Evolutionary conservation across 2,329 filamentous ascomycete genomes (phyloP), one percentile per base, ranked within the genome.

Genomic region (Fonsecaea pugnacius): DNA sequence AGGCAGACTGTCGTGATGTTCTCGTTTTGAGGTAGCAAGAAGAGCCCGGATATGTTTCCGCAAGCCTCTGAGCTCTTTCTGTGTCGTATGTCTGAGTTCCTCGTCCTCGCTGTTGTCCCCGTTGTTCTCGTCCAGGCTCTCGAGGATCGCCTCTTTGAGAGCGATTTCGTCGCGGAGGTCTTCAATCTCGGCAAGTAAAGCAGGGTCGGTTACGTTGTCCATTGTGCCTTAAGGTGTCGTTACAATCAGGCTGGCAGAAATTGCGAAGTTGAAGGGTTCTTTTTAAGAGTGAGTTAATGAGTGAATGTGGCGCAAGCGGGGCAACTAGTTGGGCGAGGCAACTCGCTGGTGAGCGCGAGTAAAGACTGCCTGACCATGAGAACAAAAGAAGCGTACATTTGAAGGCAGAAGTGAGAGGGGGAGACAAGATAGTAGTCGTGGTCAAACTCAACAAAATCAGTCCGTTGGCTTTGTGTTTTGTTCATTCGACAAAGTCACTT

Each of bases 111-210:
- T 36, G 30, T 62, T 63, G 27, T 58, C 30, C 10, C 55, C 58
- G 30, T 7, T 5, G 9, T 57, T 30, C 16, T 67, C 61, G 33
- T 55, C 18, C 16, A 70, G 58, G 57, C 64, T 67, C 21, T 60
- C 60, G 18, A 69, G 64, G 58, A 70, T 56, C 18, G 60, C 64
- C 21, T 59, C 46, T 12, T 68, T 64, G 60, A 70, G 51, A 50
- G 60, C 67, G 58, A 70, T 69, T 9, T 70, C 67, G 46, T 70
- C 67, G 38, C 48, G 60, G 52, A 70, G 50, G 32, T 67, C 65
- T 50, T 63, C 60, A n/a, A 67, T 62, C 27, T 66, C 60, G 21
- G 57, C 51, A 24, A 58, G 24, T 12, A 58, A 12, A 14, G 56
- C 52, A 33, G 40, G 56, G 50, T 67, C 66, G 35, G 38, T 46